A percentile compares a stretch with the other conserved stretches of the same genome.
phyloP scores from a whole-genome alignment of 2,329 filamentous ascomycete genomes.

The Nothophaeocryptopus gaeumannii region DNA sequence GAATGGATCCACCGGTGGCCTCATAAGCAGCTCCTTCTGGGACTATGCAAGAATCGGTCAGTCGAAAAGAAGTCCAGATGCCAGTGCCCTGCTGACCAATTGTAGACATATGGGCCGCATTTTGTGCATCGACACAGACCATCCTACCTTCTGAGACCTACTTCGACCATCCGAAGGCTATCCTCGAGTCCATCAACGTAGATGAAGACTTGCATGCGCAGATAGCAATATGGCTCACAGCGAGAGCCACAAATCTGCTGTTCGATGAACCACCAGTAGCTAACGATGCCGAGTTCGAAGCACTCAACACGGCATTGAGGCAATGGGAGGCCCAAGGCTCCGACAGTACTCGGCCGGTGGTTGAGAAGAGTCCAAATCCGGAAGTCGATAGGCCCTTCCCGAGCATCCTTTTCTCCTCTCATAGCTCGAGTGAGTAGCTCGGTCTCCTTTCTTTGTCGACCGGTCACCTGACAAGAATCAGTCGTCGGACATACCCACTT shows the following conservation, averaged over 20 bases:
- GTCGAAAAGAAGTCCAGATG: neutral
- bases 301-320: constrained; percentile 9
- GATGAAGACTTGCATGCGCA: constrained; percentile 16
- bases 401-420: constrained; percentile 14
- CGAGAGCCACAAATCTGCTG: constrained; percentile 12
- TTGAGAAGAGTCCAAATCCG: constrained; percentile 9
- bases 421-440: constrained; percentile 12
- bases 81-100: neutral
- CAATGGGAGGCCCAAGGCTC: constrained; percentile 14
- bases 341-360: constrained; percentile 7
- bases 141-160: constrained; percentile 14
- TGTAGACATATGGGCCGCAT: constrained; percentile 17
- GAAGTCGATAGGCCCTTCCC: constrained; percentile 14
- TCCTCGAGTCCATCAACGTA: constrained; percentile 4
- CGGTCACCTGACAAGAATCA: neutral
- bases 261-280: constrained; percentile 6
- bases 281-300: constrained; percentile 6
- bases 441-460: neutral
- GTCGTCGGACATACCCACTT: constrained; percentile 15
- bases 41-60: constrained; percentile 15
- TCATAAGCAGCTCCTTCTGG: constrained; percentile 17
- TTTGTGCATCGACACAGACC: constrained; percentile 11
- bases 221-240: constrained; percentile 18
- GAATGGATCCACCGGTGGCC: constrained; percentile 16
- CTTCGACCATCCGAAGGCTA: constrained; percentile 12